Percentiles rank a stretch among this genome's conserved stretches.
These are phyloP conservation scores for Sesbania bispinosa DNA, from an alignment of 306 rosid species.

Conservation along the genomic window DNA sequence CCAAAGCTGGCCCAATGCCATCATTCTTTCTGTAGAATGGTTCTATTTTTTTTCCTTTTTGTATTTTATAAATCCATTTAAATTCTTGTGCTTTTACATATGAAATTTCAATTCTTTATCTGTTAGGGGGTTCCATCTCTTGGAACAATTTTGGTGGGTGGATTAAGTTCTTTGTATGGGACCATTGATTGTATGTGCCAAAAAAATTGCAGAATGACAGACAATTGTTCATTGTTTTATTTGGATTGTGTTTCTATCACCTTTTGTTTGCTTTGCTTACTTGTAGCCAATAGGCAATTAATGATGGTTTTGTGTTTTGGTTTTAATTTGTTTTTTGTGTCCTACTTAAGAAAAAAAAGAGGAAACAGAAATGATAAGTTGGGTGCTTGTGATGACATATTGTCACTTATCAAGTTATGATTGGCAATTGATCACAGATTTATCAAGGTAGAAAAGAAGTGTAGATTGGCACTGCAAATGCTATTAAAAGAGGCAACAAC, in stretches of 20 bases:
- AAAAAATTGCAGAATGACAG: slow-evolving; percentile 24
- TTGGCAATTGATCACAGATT: slow-evolving; percentile 29
- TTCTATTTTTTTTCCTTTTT: not conserved
- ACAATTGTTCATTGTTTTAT: slow-evolving; percentile 33
- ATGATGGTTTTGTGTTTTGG: not conserved
- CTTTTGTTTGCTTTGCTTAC: slow-evolving; percentile 13
- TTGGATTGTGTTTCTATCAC: not conserved
- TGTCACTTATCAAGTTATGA: slow-evolving; percentile 25
- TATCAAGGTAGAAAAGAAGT: not conserved
- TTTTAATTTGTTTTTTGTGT: slow-evolving; percentile 3
- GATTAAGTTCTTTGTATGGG: slow-evolving; percentile 35
- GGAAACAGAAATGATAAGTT: not conserved
- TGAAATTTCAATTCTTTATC: slow-evolving; percentile 28
- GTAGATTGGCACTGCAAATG: not conserved
- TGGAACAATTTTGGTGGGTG: slow-evolving; percentile 54
- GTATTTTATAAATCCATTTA: not conserved
- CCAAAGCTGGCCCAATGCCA: too few species aligned
- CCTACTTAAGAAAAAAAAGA: not conserved
- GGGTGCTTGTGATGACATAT: slow-evolving; percentile 17
- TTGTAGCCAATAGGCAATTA: not conserved
- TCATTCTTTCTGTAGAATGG: slow-evolving; percentile 38
- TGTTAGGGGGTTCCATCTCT: slow-evolving; percentile 41
- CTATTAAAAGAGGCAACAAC: too few species aligned
- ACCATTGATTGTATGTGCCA: slow-evolving; percentile 32
- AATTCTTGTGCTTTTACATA: slow-evolving; percentile 20